Evolutionary conservation across 2,329 filamentous ascomycete species (phyloP).

Genomic region (Colletotrichum horii): DNA sequence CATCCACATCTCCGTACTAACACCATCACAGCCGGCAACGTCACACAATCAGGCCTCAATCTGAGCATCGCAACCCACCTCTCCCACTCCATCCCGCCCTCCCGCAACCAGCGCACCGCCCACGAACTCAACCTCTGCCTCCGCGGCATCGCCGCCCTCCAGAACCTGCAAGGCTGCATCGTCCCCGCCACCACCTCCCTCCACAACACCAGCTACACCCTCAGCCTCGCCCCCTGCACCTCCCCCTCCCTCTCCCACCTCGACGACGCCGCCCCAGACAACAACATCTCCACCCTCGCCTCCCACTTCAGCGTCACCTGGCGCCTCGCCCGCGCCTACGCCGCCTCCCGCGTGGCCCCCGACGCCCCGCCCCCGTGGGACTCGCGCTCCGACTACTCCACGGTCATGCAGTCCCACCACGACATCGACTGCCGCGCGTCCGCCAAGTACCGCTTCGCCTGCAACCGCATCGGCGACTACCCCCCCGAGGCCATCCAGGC

Average conservation of each 20-base stretch:
- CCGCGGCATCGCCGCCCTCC: constrained; percentile 46
- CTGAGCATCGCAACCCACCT: constrained; percentile 28
- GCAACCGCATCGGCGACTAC: constrained; percentile 49
- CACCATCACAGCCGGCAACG: constrained; percentile 25
- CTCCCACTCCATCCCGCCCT: constrained; percentile 23
- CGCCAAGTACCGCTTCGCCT: constrained; percentile 53
- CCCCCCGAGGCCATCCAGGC: constrained; percentile 44
- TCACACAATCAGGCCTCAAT: constrained; percentile 26
- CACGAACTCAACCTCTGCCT: constrained; percentile 36
- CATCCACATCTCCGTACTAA: neutral
- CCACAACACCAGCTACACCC: neutral
- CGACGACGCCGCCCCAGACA: constrained; percentile 20
- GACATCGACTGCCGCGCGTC: constrained; percentile 57
- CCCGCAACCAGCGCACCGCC: constrained; percentile 22
- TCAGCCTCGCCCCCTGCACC: neutral
- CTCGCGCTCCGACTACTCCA: constrained; percentile 55
- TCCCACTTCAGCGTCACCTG: constrained; percentile 50
- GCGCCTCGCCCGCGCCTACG: constrained; percentile 51
- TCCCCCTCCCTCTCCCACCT: neutral
- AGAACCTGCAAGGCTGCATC: constrained; percentile 43
- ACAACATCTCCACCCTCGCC: constrained; percentile 50
- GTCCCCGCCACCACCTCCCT: neutral
- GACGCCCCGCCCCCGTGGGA: constrained; percentile 47
- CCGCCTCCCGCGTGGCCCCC: constrained; percentile 47
- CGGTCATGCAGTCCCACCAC: constrained; percentile 54